Evolutionary conservation across 257 asterid genomes (phyloP).

Genomic region (Leptodermis oblonga): DNA sequence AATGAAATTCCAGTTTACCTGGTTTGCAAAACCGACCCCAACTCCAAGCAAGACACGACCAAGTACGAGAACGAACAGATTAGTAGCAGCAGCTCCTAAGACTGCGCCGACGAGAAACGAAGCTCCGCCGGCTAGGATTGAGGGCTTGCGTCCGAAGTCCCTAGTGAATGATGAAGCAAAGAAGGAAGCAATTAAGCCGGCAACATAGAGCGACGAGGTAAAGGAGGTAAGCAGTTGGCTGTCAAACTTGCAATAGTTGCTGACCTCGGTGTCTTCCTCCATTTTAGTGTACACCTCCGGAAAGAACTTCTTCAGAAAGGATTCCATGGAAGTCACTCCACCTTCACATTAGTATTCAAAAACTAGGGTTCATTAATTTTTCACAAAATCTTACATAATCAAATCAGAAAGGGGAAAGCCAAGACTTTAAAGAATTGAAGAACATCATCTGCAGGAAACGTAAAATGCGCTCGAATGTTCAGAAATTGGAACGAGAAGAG

Average conservation of each 20-base stretch:
- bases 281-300: conserved; percentile 19
- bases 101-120: conserved; percentile 16
- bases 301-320: conserved; percentile 22
- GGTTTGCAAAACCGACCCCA: conserved; percentile 24
- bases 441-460: background rate
- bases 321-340: conserved; percentile 25
- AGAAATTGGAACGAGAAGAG: background rate
- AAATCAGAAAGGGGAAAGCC: background rate
- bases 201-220: conserved; percentile 23
- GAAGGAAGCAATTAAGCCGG: conserved; percentile 23
- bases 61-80: conserved; percentile 16
- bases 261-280: conserved; percentile 20
- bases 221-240: conserved; percentile 23
- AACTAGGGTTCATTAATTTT: too few species aligned
- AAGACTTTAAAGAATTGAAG: background rate
- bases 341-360: conserved; percentile 21
- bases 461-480: background rate
- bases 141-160: conserved; percentile 19
- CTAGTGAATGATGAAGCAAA: conserved; percentile 25
- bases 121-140: conserved; percentile 22
- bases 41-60: conserved; percentile 24
- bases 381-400: background rate
- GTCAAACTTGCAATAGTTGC: conserved; percentile 25
- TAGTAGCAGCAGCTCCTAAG: conserved; percentile 20
- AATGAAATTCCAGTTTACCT: background rate